phyloP scores from a whole-genome alignment of 2,329 filamentous ascomycete species.

The Claviceps paspali region DNA sequence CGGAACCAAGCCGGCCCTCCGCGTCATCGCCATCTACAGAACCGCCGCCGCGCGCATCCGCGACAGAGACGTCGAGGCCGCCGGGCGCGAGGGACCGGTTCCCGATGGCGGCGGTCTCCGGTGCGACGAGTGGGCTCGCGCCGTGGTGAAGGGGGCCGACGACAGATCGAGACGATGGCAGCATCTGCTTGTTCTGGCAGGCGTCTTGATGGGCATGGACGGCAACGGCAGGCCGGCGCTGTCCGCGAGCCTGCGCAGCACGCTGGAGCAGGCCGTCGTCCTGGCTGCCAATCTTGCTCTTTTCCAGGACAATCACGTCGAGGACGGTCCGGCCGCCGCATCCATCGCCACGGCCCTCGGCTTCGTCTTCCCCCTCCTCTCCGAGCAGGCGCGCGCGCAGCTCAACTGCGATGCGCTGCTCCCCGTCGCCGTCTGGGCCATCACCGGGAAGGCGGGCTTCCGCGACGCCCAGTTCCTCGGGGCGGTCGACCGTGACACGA shows the following conservation, averaged over 20 bases:
- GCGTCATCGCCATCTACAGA: constrained; percentile 57
- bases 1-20: constrained; percentile 46
- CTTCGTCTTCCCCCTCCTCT: constrained; percentile 59
- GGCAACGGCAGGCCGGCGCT: constrained; percentile 46
- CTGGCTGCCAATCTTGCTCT: constrained; percentile 65
- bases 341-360: constrained; percentile 58
- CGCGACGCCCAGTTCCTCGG: constrained; percentile 62
- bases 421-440: constrained; percentile 50
- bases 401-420: constrained; percentile 57
- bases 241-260: constrained; percentile 46
- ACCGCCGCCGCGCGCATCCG: constrained; percentile 43
- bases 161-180: constrained; percentile 57
- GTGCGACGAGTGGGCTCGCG: constrained; percentile 39
- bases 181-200: constrained; percentile 67
- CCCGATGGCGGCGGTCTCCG: constrained; percentile 28
- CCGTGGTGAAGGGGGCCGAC: constrained; percentile 41
- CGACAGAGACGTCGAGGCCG: constrained; percentile 28
- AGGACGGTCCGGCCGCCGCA: constrained; percentile 26
- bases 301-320: constrained; percentile 23
- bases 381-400: constrained; percentile 38
- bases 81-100: constrained; percentile 15
- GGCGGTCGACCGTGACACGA: constrained; percentile 51
- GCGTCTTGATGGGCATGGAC: constrained; percentile 64
- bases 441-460: constrained; percentile 59
- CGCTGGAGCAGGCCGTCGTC: constrained; percentile 58